Evolutionary conservation across 208 protist genomes (phyloP).

Genomic region (Trypanosoma lewisi): DNA sequence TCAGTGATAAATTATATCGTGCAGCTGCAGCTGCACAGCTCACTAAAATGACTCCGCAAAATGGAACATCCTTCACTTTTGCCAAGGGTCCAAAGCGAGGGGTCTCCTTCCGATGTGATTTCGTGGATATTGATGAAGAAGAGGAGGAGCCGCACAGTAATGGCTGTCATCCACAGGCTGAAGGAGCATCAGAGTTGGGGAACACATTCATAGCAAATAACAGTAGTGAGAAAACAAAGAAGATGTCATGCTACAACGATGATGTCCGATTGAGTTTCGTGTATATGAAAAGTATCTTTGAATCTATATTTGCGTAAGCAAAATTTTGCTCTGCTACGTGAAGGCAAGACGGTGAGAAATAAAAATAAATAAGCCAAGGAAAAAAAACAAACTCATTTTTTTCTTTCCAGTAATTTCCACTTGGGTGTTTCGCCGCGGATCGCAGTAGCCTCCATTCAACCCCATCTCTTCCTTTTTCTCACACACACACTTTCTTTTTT

Average conservation of each 20-base stretch:
- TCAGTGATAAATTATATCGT: conserved; percentile 30
- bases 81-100: conserved; percentile 5
- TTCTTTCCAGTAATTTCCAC: neutral
- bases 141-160: neutral
- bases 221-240: neutral
- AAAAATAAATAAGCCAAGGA: no score
- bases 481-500: no score
- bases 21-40: conserved; percentile 1
- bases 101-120: conserved; percentile 5
- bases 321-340: neutral
- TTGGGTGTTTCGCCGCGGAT: neutral
- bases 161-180: neutral
- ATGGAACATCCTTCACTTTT: neutral
- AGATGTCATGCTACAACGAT: conserved; percentile 19
- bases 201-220: neutral
- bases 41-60: conserved; percentile 15
- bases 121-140: conserved; percentile 10
- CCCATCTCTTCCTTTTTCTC: no score
- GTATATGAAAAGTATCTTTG: conserved; percentile 34
- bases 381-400: neutral
- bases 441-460: no score
- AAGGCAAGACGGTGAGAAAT: no score
- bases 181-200: neutral
- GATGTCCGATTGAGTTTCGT: conserved; percentile 29
- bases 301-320: conserved; percentile 11